Conservation (phyloP, 2,329 filamentous ascomycete species). For the Xylaria sp. region DNA sequence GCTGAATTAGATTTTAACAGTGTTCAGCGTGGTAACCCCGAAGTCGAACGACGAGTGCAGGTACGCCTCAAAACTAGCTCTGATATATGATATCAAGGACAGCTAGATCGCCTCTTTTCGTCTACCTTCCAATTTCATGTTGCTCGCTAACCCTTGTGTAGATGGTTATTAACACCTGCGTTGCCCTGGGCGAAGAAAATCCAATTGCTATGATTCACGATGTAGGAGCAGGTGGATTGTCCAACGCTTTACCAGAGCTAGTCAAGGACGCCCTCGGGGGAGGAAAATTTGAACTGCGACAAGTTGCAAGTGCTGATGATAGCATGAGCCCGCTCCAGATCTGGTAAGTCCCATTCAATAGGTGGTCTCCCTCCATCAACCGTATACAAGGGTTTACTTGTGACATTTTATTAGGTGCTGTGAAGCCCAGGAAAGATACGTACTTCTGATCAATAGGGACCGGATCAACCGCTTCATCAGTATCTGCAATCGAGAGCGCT, state of each 20-base stretch:
- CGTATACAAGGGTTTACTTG: constrained; percentile 2
- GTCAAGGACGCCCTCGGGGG: constrained; percentile 82
- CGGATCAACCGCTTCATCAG: constrained; percentile 79
- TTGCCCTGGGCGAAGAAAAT: constrained; percentile 82
- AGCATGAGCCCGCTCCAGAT: constrained; percentile 97
- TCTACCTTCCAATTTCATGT: not conserved
- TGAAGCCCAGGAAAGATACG: constrained; percentile 96
- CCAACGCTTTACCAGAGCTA: constrained; percentile 79
- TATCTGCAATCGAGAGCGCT: constrained; percentile 81
- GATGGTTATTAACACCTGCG: constrained; percentile 97
- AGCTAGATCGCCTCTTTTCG: not conserved
- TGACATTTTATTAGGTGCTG: constrained; percentile 64
- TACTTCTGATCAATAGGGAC: constrained; percentile 85
- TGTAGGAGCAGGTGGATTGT: constrained; percentile 91
- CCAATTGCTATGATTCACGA: constrained; percentile 98
- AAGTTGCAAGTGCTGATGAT: constrained; percentile 88
- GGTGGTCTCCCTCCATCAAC: not conserved
- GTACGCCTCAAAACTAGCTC: constrained; percentile 16
- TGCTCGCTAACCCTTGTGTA: constrained; percentile 16
- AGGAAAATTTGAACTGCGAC: constrained; percentile 91
- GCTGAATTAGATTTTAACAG: constrained; percentile 96
- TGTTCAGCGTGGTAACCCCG: constrained; percentile 95
- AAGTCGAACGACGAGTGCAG: constrained; percentile 93
- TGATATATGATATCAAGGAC: not conserved
- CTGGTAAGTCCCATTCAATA: constrained; percentile 62